Conservation (phyloP, 768 basidiomycete species). For the Boletus reticuloceps region DNA sequence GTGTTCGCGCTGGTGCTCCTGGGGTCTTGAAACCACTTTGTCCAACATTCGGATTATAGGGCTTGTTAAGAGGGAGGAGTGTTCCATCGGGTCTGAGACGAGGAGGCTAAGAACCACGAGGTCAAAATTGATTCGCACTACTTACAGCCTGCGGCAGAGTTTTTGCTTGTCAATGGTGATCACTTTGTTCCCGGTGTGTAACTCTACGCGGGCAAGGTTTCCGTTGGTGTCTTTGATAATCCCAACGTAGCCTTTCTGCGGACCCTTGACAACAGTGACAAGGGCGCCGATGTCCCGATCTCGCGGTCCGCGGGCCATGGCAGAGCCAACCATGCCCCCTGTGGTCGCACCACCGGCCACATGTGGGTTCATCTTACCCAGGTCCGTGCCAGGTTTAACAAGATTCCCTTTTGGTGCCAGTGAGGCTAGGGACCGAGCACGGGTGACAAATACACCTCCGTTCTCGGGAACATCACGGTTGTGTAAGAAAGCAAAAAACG, state of each 20-base stretch:
- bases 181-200: conserved; percentile 85
- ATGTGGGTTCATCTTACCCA: conserved; percentile 91
- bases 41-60: conserved; percentile 19
- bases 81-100: conserved; percentile 52
- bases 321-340: conserved; percentile 81
- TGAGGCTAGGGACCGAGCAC: conserved; percentile 78
- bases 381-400: conserved; percentile 64
- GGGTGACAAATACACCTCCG: conserved; percentile 91
- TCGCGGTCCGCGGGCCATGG: conserved; percentile 77
- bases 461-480: conserved; percentile 90
- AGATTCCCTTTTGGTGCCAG: conserved; percentile 82
- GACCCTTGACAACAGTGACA: conserved; percentile 81
- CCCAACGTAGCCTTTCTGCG: conserved; percentile 88
- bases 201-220: conserved; percentile 79
- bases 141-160: conserved; percentile 69
- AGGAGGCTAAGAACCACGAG: conserved; percentile 5
- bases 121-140: conserved; percentile 11
- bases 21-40: conserved; percentile 33
- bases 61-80: conserved; percentile 49
- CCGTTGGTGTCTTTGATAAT: conserved; percentile 96
- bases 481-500: conserved; percentile 90
- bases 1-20: conserved; percentile 42
- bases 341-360: conserved; percentile 49
- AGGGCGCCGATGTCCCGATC: conserved; percentile 79
- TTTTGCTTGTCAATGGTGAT: conserved; percentile 84